Base-by-base conservation (phyloP, 805 yeast genomes). In the Spencermartinsiella europaea region DNA sequence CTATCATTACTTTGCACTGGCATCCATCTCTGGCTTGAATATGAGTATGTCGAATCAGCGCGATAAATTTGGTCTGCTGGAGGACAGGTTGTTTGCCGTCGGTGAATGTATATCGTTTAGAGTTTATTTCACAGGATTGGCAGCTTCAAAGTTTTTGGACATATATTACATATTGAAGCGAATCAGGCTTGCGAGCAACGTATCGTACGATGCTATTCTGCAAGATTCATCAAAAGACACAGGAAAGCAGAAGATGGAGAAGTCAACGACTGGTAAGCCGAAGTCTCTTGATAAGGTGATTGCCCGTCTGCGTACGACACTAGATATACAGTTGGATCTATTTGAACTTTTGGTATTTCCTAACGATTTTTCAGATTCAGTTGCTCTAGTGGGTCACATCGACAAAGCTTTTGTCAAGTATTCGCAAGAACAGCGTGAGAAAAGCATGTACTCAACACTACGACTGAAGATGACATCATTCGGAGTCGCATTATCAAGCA, bases 141-240 rank as follows among this genome's bases (percentile, higher is more conserved):
- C 95, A 0, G 93, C 93, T 0, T 82, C 96, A 0, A 88, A 85
- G 57, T 69, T 87, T 25, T 72, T 83, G 52, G 96, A 90, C 63
- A 81, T 93, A 38, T 76, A 78, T 57, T 80, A 81, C 46, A 80
- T 93, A 1, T 67, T 86, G 16, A 64, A 75, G 42, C 72, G 95
- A 55, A 81, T 89, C 70, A 72, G 79, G 34, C 85, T 82, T 54
- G 95, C 87, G 52, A 83, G 79, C 53, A 74, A 73, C 51, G 71
- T 77, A 2, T 83, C 93, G 0, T 89, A 89, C 60, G 76, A 74
- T 38, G 95, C 88, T 52, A 87, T 85, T 2, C 68, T 88, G 48
- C 72, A 75, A 35, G 90, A 82, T 53, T 79, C 86, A 52, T 36
- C 44, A 60, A 38, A 47, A 22, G 42, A 36, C 21, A 48, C 25